These are phyloP conservation scores for Talaromyces sp. DNA, from an alignment of 2,329 filamentous ascomycete genomes.

Conservation along the genomic window DNA sequence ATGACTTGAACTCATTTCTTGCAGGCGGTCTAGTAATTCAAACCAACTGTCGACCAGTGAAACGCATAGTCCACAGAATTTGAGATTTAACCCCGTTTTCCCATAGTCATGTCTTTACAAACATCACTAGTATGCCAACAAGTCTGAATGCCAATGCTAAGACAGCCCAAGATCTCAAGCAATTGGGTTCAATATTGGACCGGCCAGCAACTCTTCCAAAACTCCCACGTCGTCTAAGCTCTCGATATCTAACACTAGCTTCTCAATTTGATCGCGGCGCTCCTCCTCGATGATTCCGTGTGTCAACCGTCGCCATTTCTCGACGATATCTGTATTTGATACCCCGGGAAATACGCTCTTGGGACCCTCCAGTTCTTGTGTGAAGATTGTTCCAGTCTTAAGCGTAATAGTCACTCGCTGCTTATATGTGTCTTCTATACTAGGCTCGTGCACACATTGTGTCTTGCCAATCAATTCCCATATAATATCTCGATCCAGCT, in stretches of 20 bases:
- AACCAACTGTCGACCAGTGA: no score
- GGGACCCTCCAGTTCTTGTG: slow-evolving; percentile 17
- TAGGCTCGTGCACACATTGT: slow-evolving; percentile 15
- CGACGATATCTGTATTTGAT: slow-evolving; percentile 31
- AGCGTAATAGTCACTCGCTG: slow-evolving; percentile 19
- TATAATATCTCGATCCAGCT: slow-evolving; percentile 29
- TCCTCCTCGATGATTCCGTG: slow-evolving; percentile 23
- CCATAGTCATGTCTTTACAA: no score
- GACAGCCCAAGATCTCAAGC: background rate
- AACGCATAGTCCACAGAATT: no score
- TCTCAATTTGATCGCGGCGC: slow-evolving; percentile 21
- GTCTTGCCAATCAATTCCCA: slow-evolving; percentile 30
- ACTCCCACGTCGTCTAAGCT: slow-evolving; percentile 17
- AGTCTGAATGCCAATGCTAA: no score
- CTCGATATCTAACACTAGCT: slow-evolving; percentile 24
- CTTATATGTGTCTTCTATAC: slow-evolving; percentile 10
- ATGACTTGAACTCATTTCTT: no score
- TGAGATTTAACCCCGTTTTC: no score
- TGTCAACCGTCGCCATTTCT: slow-evolving; percentile 30
- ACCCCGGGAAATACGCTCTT: slow-evolving; percentile 28
- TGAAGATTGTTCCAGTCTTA: slow-evolving; percentile 15
- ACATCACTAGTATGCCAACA: no score
- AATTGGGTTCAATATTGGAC: slow-evolving; percentile 2
- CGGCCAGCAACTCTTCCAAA: slow-evolving; percentile 14
- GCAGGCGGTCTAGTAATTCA: no score